Base-by-base conservation (phyloP, 2,329 filamentous ascomycete genomes). In the Paecilomyces niveus region DNA sequence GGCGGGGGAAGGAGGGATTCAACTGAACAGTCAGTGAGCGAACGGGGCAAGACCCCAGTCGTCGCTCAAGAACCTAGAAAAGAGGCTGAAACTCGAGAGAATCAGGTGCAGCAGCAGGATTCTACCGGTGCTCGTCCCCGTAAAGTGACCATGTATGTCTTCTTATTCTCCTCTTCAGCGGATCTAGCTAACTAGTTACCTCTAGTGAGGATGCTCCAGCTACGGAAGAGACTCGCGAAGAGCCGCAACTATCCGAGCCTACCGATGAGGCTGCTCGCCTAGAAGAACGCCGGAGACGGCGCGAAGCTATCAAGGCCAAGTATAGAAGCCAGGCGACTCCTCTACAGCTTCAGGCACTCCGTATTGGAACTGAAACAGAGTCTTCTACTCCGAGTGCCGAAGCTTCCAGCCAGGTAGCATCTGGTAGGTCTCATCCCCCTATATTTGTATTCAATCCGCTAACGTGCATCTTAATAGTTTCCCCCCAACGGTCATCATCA, bases 231-330 rank as follows among this genome's bases (percentile, higher is more conserved):
- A 57, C 49, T 49, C 59, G 50, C 49, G 65, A 70, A 64, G 69
- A 71, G 62, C 63, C 62, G 57, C 65, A 76, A 70, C 81, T 83
- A 63, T 77, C 82, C 58, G 80, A 85, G 65, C 80, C 83, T n/a
- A 71, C 91, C 65, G 89, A 95, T 72, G 89, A 95, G 77, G 89
- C 89, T 62, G 87, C 89, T 64, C 82, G 93, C 68, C 89, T 96
- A 67, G 89, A 95, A 73, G 87, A 91, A 67, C 89, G 92, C 57
- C 88, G 92, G 29, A 91, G 89, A 70, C 85, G 89, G 59, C 87
- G 92, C 64, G 90, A 94, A 76, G 90, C 90, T 63, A 89, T 96
- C 63, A 84, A 91, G 70, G 89, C 90, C 71, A 95, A 92, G 78
- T 89, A 91, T 67, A 86, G 85, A 73, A 78, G 74, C 53, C 86